A percentile compares a stretch with the other conserved stretches of the same genome.
These are phyloP conservation scores for Globisporangium solare DNA, from an alignment of 352 stramenopile genomes.

Conservation along the genomic window DNA sequence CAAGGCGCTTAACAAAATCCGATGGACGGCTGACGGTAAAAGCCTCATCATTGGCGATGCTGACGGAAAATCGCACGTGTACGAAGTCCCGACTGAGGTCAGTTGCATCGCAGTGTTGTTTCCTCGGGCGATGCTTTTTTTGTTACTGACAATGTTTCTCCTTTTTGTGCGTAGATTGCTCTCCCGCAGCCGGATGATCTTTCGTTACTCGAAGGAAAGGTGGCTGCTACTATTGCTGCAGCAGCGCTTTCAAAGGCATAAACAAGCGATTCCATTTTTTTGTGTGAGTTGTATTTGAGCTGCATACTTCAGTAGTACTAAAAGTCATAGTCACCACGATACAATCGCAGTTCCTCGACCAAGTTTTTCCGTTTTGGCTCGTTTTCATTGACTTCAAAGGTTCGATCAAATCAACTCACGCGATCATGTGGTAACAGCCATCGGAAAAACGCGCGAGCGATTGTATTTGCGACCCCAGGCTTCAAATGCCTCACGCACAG, in stretches of 20 bases:
- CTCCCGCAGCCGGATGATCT: slow-evolving; percentile 61
- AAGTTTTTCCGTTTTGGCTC: neutral
- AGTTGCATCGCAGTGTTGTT: slow-evolving; percentile 7
- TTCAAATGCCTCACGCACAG: slow-evolving; percentile 53
- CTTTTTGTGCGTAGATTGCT: slow-evolving; percentile 38
- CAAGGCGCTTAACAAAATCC: slow-evolving; percentile 81
- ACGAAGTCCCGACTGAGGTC: slow-evolving; percentile 78
- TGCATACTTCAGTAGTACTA: too few relatives aligned
- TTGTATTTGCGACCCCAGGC: slow-evolving; percentile 50
- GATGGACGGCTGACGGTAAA: slow-evolving; percentile 76
- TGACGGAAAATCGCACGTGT: slow-evolving; percentile 65
- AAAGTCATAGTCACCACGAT: neutral
- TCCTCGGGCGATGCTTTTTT: neutral
- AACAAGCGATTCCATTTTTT: neutral
- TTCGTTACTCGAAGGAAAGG: slow-evolving; percentile 55
- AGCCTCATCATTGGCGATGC: slow-evolving; percentile 78
- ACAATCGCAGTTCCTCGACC: too few relatives aligned
- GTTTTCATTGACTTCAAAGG: neutral
- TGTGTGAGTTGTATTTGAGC: neutral
- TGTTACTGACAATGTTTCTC: slow-evolving; percentile 11
- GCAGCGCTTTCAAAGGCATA: slow-evolving; percentile 40
- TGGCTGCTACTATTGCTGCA: slow-evolving; percentile 45
- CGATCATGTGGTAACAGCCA: slow-evolving; percentile 4
- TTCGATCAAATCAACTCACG: neutral
- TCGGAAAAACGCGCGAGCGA: slow-evolving; percentile 33